phyloP scores from a whole-genome alignment of 208 protist species.

The Crithidia bombi region DNA sequence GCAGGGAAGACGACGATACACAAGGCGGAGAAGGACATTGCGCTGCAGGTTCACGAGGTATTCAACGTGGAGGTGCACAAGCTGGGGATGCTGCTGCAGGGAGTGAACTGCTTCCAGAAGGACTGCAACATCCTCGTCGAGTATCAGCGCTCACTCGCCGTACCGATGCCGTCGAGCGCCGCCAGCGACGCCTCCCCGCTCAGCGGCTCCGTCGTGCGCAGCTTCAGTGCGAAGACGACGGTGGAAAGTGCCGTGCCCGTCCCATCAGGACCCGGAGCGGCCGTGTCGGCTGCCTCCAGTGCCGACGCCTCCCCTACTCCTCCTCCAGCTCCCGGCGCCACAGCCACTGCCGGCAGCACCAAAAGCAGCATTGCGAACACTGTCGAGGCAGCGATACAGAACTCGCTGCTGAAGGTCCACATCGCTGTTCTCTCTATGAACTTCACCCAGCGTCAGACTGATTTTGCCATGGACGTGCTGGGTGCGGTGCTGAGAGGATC shows the following conservation, averaged over 20 bases:
- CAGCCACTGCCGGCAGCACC: no score
- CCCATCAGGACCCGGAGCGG: constrained; percentile 2
- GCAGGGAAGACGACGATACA: not conserved
- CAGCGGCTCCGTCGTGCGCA: not conserved
- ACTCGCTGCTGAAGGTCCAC: constrained; percentile 34
- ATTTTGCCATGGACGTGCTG: constrained; percentile 68
- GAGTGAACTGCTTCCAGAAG: constrained; percentile 38
- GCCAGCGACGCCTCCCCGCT: not conserved
- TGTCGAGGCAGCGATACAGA: constrained; percentile 5
- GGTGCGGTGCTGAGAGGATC: constrained; percentile 51
- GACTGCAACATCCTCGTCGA: constrained; percentile 45
- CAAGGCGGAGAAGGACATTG: constrained; percentile 9
- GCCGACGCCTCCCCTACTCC: not conserved
- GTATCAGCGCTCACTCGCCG: constrained; percentile 34
- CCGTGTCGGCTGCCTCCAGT: not conserved
- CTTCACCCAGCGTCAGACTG: constrained; percentile 52
- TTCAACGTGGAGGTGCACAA: constrained; percentile 38
- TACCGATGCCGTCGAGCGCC: not conserved
- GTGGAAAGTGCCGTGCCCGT: constrained; percentile 3
- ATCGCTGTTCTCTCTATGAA: constrained; percentile 33
- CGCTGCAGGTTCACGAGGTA: constrained; percentile 23
- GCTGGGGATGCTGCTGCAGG: constrained; percentile 39
- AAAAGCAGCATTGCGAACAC: not conserved
- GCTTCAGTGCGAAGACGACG: not conserved
- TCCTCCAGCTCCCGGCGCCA: no score